phyloP scores from a whole-genome alignment of 768 basidiomycete genomes.

The Trametes villosa region DNA sequence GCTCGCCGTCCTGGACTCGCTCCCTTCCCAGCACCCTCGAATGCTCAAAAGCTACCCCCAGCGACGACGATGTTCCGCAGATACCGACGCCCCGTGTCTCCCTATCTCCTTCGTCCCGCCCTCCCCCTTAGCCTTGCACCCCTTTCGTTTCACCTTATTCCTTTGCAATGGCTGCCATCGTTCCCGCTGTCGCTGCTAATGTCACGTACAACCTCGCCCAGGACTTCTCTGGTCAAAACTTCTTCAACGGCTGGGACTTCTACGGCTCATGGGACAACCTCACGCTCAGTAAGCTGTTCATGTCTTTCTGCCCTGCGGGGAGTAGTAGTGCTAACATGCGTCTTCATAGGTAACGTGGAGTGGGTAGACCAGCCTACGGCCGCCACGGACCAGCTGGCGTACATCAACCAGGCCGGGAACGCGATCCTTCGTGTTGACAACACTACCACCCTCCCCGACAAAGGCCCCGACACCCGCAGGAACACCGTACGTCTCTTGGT shows the following conservation, averaged over 20 bases:
- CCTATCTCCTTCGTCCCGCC: background rate
- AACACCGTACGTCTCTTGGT: slow-evolving; percentile 52
- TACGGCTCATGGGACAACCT: slow-evolving; percentile 47
- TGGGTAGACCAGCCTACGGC: slow-evolving; percentile 58
- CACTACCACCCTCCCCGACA: slow-evolving; percentile 51
- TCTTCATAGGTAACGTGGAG: slow-evolving; percentile 60
- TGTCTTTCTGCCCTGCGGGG: background rate
- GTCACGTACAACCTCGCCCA: slow-evolving; percentile 36
- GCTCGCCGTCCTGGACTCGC: slow-evolving; percentile 4
- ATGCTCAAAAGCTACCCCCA: background rate
- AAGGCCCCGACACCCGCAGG: slow-evolving; percentile 47
- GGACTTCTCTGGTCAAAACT: slow-evolving; percentile 43
- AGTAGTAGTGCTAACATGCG: background rate
- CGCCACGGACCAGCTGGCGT: slow-evolving; percentile 53
- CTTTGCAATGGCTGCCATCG: background rate
- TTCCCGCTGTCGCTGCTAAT: background rate
- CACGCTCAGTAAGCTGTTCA: slow-evolving; percentile 37
- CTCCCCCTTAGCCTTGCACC: background rate
- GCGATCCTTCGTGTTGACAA: slow-evolving; percentile 81
- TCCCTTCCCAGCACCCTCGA: slow-evolving; percentile 2
- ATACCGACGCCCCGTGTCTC: background rate
- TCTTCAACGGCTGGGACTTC: slow-evolving; percentile 52
- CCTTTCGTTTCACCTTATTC: background rate
- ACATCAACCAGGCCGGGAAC: slow-evolving; percentile 61
- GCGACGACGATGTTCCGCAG: background rate